Base-by-base conservation (phyloP, 2,329 filamentous ascomycete species). In the Aspergillus neotritici region DNA sequence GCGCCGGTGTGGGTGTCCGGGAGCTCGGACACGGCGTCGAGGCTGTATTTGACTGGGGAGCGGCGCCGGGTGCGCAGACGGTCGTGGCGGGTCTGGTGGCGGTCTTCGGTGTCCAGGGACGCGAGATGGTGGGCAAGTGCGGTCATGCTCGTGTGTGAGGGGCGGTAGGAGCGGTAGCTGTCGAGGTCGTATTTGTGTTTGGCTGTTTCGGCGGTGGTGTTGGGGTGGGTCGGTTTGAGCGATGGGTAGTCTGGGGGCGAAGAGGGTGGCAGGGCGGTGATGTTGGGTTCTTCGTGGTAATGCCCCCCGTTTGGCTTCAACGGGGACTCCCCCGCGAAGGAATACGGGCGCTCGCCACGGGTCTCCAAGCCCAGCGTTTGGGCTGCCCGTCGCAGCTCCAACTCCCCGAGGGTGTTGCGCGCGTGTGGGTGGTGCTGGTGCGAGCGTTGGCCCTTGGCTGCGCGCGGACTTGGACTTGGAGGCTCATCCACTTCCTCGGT, bases 381-480 rank as follows among this genome's bases (percentile, higher is more conserved):
- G 8, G 52, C 42, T 28, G 46, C 50, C 15, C 51, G 56, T 39
- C 55, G 55, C 15, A 58, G 40, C 31, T 63, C 54, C 7, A 58
- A 33, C 17, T 55, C 50, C 25, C 44, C 43, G 1, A 51, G 43
- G 21, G 44, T 38, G 11, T 38, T 49, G 25, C 42, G 42, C 8
- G 47, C 31, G 5, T 25, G 5, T 25, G 31, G 30, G 29, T 38
- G 51, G 5, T 25, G 5, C 9, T 33, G 30, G 29, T 38, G 51
- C 8, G 47, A 41, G 34, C 51, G 54, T 17, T 56, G 54, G n/a
- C 53, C 51, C 44, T 66, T 66, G 21, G 58, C 21, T 9, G 21
- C 63, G 5, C 58, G 62, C 17, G 60, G 62, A 40, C 62, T 65
- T 28, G 63, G 63, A 35, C 63, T 66, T 8, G 57, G 57, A 5